Evolutionary conservation across 805 yeast genomes (phyloP).

Genomic region (Candida silvicultrix): DNA sequence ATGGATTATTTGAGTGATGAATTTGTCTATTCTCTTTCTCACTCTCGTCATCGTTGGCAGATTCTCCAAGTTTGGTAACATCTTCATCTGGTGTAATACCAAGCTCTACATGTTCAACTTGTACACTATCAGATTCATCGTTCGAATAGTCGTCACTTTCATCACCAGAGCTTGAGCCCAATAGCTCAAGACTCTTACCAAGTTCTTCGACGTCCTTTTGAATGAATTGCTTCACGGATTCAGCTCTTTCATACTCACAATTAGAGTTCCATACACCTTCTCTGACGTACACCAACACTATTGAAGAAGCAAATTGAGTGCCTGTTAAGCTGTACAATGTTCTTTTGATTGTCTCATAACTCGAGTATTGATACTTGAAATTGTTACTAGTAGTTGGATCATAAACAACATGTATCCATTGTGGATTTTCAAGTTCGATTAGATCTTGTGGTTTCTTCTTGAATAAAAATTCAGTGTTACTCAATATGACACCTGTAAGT

Average conservation of each 20-base stretch:
- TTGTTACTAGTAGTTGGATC: constrained; percentile 22
- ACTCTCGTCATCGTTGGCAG: constrained; percentile 1
- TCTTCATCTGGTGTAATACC: constrained; percentile 1
- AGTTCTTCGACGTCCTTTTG: constrained; percentile 23
- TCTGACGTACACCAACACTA: constrained; percentile 29
- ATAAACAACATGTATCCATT: constrained; percentile 27
- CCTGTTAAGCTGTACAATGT: constrained; percentile 13
- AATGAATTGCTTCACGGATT: constrained; percentile 24
- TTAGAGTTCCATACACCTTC: constrained; percentile 17
- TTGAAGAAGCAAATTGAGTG: constrained; percentile 21
- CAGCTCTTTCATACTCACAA: constrained; percentile 13
- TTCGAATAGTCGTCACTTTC: constrained; percentile 1
- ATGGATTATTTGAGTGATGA: no score
- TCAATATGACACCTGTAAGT: constrained; percentile 30
- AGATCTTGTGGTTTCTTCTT: constrained; percentile 12
- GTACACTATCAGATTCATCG: constrained; percentile 1
- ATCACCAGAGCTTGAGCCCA: constrained; percentile 12
- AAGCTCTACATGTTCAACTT: neutral
- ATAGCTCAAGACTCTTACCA: constrained; percentile 12
- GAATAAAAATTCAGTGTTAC: constrained; percentile 26
- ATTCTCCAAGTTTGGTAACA: neutral
- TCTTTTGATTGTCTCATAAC: constrained; percentile 22
- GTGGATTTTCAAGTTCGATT: neutral
- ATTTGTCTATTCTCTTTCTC: neutral
- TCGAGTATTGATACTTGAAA: constrained; percentile 13